Conservation (phyloP, 768 basidiomycete genomes). For the Suillus occidentalis region DNA sequence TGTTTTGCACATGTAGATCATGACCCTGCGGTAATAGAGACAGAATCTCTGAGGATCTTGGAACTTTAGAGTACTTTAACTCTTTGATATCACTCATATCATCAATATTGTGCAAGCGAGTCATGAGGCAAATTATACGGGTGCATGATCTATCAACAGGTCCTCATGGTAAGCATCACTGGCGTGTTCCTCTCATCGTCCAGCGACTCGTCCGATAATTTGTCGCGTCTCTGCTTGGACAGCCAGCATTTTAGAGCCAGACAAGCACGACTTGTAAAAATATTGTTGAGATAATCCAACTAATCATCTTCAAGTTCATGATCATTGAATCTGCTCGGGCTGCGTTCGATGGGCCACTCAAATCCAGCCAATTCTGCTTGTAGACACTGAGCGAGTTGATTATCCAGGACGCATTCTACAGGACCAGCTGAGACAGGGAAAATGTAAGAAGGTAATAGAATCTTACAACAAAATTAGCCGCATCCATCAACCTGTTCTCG, state of each 20-base stretch:
- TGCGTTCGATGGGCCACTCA: constrained; percentile 26
- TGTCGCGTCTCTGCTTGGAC: constrained; percentile 8
- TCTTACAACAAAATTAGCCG: constrained; percentile 68
- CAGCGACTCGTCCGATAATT: constrained; percentile 20
- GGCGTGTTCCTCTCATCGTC: background rate
- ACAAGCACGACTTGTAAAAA: constrained; percentile 18
- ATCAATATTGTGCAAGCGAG: background rate
- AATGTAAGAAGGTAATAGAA: constrained; percentile 7
- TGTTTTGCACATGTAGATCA: constrained; percentile 58
- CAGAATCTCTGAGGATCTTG: constrained; percentile 51
- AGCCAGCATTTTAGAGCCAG: constrained; percentile 17
- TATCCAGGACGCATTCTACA: constrained; percentile 76
- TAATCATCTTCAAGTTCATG: constrained; percentile 6
- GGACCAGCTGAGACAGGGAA: constrained; percentile 8
- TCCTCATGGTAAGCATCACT: background rate
- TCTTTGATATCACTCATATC: background rate
- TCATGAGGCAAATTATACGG: background rate
- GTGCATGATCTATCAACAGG: background rate
- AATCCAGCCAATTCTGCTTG: constrained; percentile 49
- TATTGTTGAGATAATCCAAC: constrained; percentile 13
- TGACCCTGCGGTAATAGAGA: background rate
- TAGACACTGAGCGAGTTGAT: constrained; percentile 82
- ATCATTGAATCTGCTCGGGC: constrained; percentile 3
- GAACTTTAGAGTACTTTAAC: constrained; percentile 43
- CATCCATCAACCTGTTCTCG: constrained; percentile 58